Evolutionary conservation across 495 filamentous ascomycete species (phyloP), one percentile per base, ranked within the genome.

Genomic region (Glarea lozoyensis): DNA sequence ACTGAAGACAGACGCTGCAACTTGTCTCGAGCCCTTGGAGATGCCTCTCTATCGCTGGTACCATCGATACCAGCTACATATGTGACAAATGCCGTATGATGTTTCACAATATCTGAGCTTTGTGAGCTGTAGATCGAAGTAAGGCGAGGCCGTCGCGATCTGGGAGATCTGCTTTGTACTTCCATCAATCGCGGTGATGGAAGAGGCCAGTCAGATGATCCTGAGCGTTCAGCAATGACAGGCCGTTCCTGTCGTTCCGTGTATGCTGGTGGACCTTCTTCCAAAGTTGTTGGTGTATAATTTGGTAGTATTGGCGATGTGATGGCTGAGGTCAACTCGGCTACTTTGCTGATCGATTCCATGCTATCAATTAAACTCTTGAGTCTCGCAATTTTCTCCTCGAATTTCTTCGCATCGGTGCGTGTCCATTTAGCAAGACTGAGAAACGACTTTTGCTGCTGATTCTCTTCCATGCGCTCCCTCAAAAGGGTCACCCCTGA

Each of bases 1-100:
- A 82, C 84, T 10, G 79, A 68, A 1, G 84, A 87, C 27, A 96
- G 67, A 29, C 86, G 73, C 24, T 90, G 73, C 27, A 95, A 70
- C 65, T 96, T 97, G 61, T 94, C 89, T 40, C 84, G 76, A 27
- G 92, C 89, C 60, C 82, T n/a, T n/a, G n/a, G 81, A 61, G 86
- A 88, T 22, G 83, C 78, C 49, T 77, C 76, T 31, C 73, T 72
- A 42, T 75, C 77, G 15, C 70, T 67, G 45, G 78, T 74, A 44
- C 86, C 81, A 53, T 87, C 78, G 2, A 74, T 71, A n/a, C 72
- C 68, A 13, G 69, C 70, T 12, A 95, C 70, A 51, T 83, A 94
- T 53, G 74, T 70, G 58, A 77, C 83, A 40, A 97, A 66, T 3
- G 81, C 73, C 16, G 73, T 53, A 60, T 94, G 90, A 60, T 96